These are phyloP conservation scores for Ustilago tritici DNA, from an alignment of 1,284 basidiomycete species.

Conservation along the genomic window DNA sequence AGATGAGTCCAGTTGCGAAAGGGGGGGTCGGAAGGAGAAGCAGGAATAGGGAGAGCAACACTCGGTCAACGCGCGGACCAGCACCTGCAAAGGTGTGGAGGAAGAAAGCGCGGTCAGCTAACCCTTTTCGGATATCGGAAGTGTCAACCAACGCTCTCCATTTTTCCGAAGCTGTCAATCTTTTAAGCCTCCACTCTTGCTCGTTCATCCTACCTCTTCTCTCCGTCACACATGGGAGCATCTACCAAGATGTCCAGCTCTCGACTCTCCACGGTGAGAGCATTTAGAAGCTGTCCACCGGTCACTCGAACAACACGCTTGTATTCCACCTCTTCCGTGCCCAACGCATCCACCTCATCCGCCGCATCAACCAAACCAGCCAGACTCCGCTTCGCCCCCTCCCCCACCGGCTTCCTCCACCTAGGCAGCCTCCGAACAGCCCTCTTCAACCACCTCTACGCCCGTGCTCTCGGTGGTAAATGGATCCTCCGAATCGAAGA, in stretches of 20 bases:
- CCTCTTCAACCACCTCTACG: slow-evolving; percentile 89
- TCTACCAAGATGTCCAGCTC: not conserved
- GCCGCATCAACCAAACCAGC: slow-evolving; percentile 9
- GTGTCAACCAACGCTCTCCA: not conserved
- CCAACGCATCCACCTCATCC: not conserved
- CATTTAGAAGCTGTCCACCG: not conserved
- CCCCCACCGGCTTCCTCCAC: slow-evolving; percentile 93
- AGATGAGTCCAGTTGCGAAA: not conserved
- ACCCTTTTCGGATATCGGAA: not conserved
- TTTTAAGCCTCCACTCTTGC: not conserved
- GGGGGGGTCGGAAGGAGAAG: not conserved
- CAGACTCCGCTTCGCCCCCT: slow-evolving; percentile 89
- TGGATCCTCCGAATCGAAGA: slow-evolving; percentile 95
- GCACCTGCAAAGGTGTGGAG: not conserved
- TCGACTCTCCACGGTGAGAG: not conserved
- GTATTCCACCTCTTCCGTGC: not conserved
- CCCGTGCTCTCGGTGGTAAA: slow-evolving; percentile 82
- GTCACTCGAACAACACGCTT: not conserved
- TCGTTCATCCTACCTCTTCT: not conserved
- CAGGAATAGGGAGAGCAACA: slow-evolving; percentile 1
- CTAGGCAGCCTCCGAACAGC: slow-evolving; percentile 96
- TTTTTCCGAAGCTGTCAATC: slow-evolving; percentile 4
- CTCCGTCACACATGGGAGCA: not conserved
- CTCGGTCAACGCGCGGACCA: not conserved
- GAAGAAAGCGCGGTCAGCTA: not conserved